phyloP scores from a whole-genome alignment of 2,329 filamentous ascomycete species.

The Penicillium glabrum region DNA sequence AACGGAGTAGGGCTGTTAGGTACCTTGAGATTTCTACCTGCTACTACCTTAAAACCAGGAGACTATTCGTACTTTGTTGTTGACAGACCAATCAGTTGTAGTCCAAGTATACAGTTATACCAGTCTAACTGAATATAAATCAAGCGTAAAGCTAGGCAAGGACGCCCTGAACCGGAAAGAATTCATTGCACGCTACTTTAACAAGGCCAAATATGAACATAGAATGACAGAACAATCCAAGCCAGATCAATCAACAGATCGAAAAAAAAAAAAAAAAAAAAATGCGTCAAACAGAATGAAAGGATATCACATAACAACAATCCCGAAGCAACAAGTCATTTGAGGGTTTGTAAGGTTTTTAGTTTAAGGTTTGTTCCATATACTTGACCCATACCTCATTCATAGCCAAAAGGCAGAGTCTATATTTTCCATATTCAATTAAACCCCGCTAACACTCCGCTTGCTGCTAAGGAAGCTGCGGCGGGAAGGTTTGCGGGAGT shows the following conservation, averaged over 20 bases:
- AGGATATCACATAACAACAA: conserved; percentile 16
- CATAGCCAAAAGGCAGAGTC: not conserved
- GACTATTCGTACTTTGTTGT: not conserved
- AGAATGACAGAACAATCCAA: not conserved
- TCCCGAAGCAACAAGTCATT: conserved; percentile 1
- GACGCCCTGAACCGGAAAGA: not conserved
- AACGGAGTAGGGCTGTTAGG: not conserved
- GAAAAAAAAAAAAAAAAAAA: conserved; percentile 5
- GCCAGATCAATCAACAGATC: not conserved
- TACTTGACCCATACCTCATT: not conserved
- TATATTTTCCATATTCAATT: not conserved
- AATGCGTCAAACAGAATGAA: conserved; percentile 5
- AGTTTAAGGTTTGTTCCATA: not conserved
- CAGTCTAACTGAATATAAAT: not conserved
- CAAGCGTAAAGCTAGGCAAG: not conserved
- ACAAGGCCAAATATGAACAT: not conserved
- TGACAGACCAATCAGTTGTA: not conserved
- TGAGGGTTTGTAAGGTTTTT: not conserved
- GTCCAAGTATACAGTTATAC: not conserved
- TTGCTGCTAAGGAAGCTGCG: conserved; percentile 50
- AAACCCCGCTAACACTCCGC: conserved; percentile 39
- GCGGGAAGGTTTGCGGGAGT: conserved; percentile 41
- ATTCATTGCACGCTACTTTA: not conserved
- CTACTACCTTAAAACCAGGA: too few species aligned
- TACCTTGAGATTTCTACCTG: not conserved